Conservation (phyloP, 768 basidiomycete genomes). For the Heimioporus sp. region DNA sequence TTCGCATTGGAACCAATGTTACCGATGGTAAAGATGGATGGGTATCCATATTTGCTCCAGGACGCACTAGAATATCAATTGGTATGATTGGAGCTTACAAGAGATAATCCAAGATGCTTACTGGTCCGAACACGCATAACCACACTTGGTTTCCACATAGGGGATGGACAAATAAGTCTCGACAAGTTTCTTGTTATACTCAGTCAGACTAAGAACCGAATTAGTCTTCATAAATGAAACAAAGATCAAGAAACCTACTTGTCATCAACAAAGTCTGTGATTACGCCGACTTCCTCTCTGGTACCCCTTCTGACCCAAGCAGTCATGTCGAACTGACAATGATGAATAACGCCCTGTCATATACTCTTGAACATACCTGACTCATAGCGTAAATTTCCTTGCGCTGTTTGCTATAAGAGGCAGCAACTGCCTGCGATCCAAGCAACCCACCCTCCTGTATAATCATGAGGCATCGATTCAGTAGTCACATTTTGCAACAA, state of each 20-base stretch:
- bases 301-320: slow-evolving; percentile 89
- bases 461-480: neutral
- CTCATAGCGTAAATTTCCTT: slow-evolving; percentile 29
- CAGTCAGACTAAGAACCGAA: slow-evolving; percentile 56
- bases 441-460: slow-evolving; percentile 73
- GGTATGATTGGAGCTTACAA: slow-evolving; percentile 20
- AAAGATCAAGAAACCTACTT: slow-evolving; percentile 40
- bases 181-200: slow-evolving; percentile 74
- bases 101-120: slow-evolving; percentile 36
- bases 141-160: slow-evolving; percentile 80
- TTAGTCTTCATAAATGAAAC: slow-evolving; percentile 2
- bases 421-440: slow-evolving; percentile 88
- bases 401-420: slow-evolving; percentile 52
- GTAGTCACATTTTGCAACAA: neutral
- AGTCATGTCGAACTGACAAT: slow-evolving; percentile 82
- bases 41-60: slow-evolving; percentile 85
- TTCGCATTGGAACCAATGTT: neutral
- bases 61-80: slow-evolving; percentile 51
- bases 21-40: slow-evolving; percentile 78
- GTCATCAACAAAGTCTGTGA: slow-evolving; percentile 78
- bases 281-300: slow-evolving; percentile 76
- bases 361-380: slow-evolving; percentile 19
- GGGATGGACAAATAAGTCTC: slow-evolving; percentile 82
- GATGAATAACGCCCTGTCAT: slow-evolving; percentile 16
- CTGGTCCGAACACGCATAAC: slow-evolving; percentile 95